These are phyloP conservation scores for Pseudocohnilembus persalinus DNA, from an alignment of 169 alveolate genomes.

Conservation along the genomic window DNA sequence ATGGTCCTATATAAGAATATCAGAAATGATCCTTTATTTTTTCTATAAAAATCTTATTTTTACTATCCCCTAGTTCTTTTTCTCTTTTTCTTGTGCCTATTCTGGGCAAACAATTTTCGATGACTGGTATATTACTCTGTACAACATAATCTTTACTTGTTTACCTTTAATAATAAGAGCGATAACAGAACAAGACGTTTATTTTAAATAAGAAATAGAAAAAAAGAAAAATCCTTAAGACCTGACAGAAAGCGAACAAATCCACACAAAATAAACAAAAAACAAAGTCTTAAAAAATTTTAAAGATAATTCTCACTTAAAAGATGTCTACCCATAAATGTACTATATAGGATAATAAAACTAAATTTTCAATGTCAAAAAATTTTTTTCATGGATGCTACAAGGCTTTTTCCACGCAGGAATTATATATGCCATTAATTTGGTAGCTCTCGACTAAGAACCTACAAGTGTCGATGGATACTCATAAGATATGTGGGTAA, in stretches of 20 bases:
- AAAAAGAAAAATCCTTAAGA: background rate
- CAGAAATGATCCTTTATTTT: conserved; percentile 95
- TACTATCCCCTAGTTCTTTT: conserved; percentile 93
- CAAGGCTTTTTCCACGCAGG: conserved; percentile 61
- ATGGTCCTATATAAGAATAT: conserved; percentile 88
- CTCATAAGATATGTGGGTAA: conserved; percentile 71
- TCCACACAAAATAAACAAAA: background rate
- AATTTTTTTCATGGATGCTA: conserved; percentile 48
- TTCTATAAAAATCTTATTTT: conserved; percentile 96
- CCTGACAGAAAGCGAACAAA: background rate
- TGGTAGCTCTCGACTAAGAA: conserved; percentile 29
- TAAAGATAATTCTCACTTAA: conserved; percentile 8
- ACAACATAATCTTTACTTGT: conserved; percentile 94
- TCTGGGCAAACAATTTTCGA: conserved; percentile 96
- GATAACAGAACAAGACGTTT: conserved; percentile 78
- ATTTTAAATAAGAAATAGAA: conserved; percentile 40
- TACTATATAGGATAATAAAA: conserved; percentile 67
- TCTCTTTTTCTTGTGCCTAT: conserved; percentile 89
- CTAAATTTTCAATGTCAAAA: conserved; percentile 52
- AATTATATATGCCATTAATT: conserved; percentile 36
- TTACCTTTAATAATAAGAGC: conserved; percentile 89
- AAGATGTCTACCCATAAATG: conserved; percentile 48
- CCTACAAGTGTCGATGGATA: conserved; percentile 55
- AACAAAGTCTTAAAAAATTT: background rate
- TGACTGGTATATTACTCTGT: conserved; percentile 92